Conservation (phyloP, 2,329 filamentous ascomycete species). For the Cercospora zeina region DNA sequence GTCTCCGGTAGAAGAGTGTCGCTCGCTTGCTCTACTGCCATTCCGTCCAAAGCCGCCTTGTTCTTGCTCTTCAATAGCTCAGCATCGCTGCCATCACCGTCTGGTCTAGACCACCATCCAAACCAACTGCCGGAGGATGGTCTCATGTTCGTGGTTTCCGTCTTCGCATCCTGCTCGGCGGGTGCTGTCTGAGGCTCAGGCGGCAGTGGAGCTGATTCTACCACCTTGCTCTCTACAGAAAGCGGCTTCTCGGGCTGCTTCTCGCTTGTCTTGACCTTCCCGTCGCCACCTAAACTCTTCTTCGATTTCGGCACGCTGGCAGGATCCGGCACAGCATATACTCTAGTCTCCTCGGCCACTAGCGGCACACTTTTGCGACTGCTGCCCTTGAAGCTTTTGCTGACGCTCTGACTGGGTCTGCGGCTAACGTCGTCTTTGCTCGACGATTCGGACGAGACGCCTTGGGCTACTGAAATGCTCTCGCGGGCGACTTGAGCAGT, state of each 20-base stretch:
- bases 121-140: constrained; percentile 44
- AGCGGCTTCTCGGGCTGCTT: constrained; percentile 19
- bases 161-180: constrained; percentile 29
- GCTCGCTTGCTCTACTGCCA: constrained; percentile 42
- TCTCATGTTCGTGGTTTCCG: constrained; percentile 29
- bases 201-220: constrained; percentile 47
- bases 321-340: constrained; percentile 46
- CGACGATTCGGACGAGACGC: constrained; percentile 44
- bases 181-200: constrained; percentile 47
- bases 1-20: constrained; percentile 46
- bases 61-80: constrained; percentile 41
- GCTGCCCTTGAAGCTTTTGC: constrained; percentile 44
- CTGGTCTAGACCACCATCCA: constrained; percentile 54
- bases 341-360: constrained; percentile 49
- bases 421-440: constrained; percentile 38
- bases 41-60: constrained; percentile 32
- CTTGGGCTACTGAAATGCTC: constrained; percentile 48
- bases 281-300: constrained; percentile 25
- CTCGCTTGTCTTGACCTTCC: constrained; percentile 29
- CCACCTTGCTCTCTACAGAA: constrained; percentile 23
- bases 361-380: constrained; percentile 50
- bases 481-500: constrained; percentile 51
- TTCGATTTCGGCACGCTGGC: constrained; percentile 34
- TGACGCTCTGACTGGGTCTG: constrained; percentile 39
- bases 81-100: constrained; percentile 45